Percentiles rank a stretch among this genome's conserved stretches.
phyloP scores from a whole-genome alignment of 192 early-diverging fungal species.

The Podochytrium sp. region DNA sequence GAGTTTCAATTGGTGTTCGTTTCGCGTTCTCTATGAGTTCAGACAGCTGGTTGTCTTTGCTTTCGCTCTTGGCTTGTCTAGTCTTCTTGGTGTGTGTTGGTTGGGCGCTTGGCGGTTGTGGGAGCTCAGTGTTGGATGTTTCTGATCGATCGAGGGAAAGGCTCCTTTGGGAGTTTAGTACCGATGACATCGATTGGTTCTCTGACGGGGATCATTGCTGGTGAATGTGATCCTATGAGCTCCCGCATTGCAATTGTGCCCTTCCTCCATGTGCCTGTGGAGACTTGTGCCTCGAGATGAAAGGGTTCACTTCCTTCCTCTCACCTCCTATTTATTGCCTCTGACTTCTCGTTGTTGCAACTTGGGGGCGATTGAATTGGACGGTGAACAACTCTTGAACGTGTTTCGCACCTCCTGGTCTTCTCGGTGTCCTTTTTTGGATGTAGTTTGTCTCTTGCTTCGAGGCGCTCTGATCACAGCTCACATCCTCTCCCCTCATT shows the following conservation, averaged over 20 bases:
- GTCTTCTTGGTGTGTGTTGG: neutral
- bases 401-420: constrained; percentile 8
- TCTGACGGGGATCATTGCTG: neutral
- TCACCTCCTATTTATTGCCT: too few species aligned
- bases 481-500: neutral
- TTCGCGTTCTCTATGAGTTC: neutral
- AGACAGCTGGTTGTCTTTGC: neutral
- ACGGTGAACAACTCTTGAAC: neutral
- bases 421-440: neutral
- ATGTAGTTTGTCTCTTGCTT: neutral
- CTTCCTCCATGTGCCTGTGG: too few species aligned
- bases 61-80: neutral
- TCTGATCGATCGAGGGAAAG: constrained; percentile 3
- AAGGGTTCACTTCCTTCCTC: too few species aligned
- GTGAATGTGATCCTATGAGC: neutral
- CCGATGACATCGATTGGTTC: neutral
- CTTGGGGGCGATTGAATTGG: too few species aligned
- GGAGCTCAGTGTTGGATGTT: neutral
- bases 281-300: too few species aligned
- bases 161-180: neutral
- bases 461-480: constrained; percentile 8
- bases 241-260: too few species aligned
- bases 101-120: neutral
- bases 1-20: neutral
- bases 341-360: too few species aligned